Percentiles rank a stretch among this genome's conserved stretches.
Conservation (phyloP, 2,329 filamentous ascomycete species). For the Penicillium sp. region DNA sequence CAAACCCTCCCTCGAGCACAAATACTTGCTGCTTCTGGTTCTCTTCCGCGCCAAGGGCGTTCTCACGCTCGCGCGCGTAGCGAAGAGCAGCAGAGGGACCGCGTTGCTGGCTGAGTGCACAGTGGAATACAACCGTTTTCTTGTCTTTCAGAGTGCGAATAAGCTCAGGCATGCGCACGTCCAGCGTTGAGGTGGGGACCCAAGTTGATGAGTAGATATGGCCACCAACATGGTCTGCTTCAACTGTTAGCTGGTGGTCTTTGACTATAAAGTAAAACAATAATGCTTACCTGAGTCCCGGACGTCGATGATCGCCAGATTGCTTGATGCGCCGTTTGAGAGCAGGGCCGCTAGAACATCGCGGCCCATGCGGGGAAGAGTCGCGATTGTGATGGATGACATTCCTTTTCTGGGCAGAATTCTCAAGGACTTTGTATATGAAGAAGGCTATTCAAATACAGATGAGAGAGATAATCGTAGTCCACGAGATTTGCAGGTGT, state of each 20-base stretch:
- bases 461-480: not conserved
- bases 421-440: not conserved
- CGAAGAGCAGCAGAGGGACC: conserved; percentile 79
- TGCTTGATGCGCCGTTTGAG: conserved; percentile 43
- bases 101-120: conserved; percentile 83
- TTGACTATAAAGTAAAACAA: not conserved
- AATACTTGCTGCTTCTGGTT: conserved; percentile 65
- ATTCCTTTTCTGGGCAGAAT: conserved; percentile 12
- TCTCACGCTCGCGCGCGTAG: conserved; percentile 65
- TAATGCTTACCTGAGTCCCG: conserved; percentile 66
- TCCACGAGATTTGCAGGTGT: conserved; percentile 4
- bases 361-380: conserved; percentile 65
- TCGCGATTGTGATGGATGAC: conserved; percentile 60
- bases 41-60: conserved; percentile 44
- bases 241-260: not conserved
- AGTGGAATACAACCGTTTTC: conserved; percentile 89
- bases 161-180: conserved; percentile 77
- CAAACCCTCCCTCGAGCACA: conserved; percentile 80
- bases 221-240: conserved; percentile 78
- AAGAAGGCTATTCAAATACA: not conserved
- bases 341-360: conserved; percentile 66
- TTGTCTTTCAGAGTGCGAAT: conserved; percentile 72
- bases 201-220: conserved; percentile 78
- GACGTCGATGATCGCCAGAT: conserved; percentile 79
- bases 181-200: conserved; percentile 69